Percentiles rank a stretch among this genome's conserved stretches.
Evolutionary conservation across 2,329 filamentous ascomycete species (phyloP).

Genomic region (Shiraia sp.): DNA sequence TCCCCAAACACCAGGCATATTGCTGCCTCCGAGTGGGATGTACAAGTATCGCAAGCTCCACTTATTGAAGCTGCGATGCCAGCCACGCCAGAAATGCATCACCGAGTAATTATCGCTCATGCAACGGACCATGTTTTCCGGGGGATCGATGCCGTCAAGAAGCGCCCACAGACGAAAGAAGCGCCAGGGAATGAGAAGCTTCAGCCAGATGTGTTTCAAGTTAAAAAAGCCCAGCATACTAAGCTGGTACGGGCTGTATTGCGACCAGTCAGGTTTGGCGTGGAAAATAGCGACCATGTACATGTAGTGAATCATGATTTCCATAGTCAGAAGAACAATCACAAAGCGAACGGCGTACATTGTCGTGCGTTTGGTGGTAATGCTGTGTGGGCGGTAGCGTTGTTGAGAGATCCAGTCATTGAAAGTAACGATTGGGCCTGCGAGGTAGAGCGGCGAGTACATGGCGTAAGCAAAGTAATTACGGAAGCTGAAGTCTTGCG

Average conservation of each 20-base stretch:
- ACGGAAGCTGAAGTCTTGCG: constrained; percentile 73
- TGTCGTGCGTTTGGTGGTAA: constrained; percentile 70
- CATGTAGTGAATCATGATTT: constrained; percentile 81
- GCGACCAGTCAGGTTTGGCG: constrained; percentile 74
- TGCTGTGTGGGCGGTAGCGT: constrained; percentile 72
- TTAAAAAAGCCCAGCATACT: constrained; percentile 94
- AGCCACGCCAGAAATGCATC: constrained; percentile 89
- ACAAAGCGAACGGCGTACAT: constrained; percentile 84
- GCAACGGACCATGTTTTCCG: constrained; percentile 98
- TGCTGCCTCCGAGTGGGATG: constrained; percentile 79
- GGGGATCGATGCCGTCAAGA: constrained; percentile 87
- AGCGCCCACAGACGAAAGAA: constrained; percentile 97
- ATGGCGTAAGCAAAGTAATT: constrained; percentile 90
- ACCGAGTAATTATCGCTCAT: constrained; percentile 94
- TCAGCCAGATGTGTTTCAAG: constrained; percentile 96
- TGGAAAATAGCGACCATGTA: constrained; percentile 94
- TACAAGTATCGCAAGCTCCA: constrained; percentile 96
- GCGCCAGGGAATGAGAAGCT: constrained; percentile 95
- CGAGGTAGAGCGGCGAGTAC: constrained; percentile 90
- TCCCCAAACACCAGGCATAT: constrained; percentile 36
- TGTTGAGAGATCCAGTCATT: constrained; percentile 95
- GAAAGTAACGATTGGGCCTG: constrained; percentile 93
- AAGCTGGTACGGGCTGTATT: constrained; percentile 85
- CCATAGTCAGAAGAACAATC: constrained; percentile 82
- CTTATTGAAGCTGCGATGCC: constrained; percentile 94